Evolutionary conservation across 108 stramenopile genomes (phyloP).

Genomic region (Nitzschia sp.): DNA sequence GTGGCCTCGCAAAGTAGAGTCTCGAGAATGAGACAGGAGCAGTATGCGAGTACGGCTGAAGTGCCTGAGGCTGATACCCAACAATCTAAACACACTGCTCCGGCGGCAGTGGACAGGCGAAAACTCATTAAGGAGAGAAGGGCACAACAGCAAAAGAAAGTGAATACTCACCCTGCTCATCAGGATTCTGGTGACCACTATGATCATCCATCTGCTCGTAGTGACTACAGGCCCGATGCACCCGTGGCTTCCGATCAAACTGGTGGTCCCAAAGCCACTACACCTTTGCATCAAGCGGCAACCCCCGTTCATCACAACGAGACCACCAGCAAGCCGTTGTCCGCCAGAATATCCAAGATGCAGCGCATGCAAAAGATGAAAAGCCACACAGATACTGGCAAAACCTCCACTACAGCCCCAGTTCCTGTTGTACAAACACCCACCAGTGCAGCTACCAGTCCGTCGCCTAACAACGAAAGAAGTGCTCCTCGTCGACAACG

Average conservation of each 20-base stretch:
- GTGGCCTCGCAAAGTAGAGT: constrained; percentile 33
- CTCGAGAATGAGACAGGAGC: constrained; percentile 25
- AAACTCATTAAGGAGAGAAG: constrained; percentile 30
- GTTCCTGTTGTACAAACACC: neutral
- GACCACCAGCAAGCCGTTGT: neutral
- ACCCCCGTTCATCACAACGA: neutral
- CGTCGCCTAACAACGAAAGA: neutral
- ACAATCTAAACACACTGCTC: neutral
- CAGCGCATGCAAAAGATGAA: constrained; percentile 30
- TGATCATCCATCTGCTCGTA: neutral
- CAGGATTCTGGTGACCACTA: neutral
- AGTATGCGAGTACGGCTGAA: constrained; percentile 3
- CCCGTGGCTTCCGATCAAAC: neutral
- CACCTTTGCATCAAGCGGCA: neutral
- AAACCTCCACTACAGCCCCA: constrained; percentile 1
- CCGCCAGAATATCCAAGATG: constrained; percentile 18
- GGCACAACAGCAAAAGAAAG: constrained; percentile 15
- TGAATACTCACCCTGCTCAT: neutral
- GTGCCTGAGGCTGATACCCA: neutral
- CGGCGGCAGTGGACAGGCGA: constrained; percentile 27
- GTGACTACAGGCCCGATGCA: neutral
- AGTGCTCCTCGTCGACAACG: constrained; percentile 9
- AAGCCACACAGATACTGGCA: neutral
- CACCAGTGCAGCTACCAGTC: constrained; percentile 1
- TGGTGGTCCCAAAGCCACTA: neutral